Evolutionary conservation across 345 rosid species (phyloP), one percentile per base, ranked within the genome.

Genomic region (Boechera retrofracta): DNA sequence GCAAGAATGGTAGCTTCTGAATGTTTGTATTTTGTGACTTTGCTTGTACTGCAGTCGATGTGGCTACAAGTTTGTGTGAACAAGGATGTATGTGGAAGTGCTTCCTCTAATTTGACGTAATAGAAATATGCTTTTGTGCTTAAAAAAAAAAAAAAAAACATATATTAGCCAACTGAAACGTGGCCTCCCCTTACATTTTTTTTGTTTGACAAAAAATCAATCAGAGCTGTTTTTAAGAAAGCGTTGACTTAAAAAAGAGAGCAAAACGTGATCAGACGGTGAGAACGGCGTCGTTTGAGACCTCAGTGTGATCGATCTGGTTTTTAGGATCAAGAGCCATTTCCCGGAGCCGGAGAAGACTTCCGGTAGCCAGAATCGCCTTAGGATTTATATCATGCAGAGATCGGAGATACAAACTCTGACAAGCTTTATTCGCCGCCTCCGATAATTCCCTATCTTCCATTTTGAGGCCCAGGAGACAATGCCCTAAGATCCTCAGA

Each of bases 401-500:
- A 0, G 89, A 64, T 28, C 93, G 79, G 3, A 85, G 79, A 48
- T 92, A 73, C 79, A 94, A 79, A 64, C 94, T 86, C 80, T 81
- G 75, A 5, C 87, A 83, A 0, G 97, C 97, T 16, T 51, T 54
- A 16, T 63, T 69, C 18, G 95, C 91, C 5, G 84, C 84, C 3
- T 77, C 85, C 2, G 64, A 64, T 51, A 90, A 36, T 41, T 83
- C 73, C 57, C 57, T 66, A 9, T 87, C 86, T 42, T 72, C 48
- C 4, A 6, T 29, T 4, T 60, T 65, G 0, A 80, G 74, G 13
- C 90, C 97, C 53, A 94, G 9, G 4, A 94, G 72, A 47, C 97
- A 94, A 54, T 92, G 92, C 10, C 95, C 94, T 35, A 90, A 36
- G 10, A 92, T 89, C 79, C 97, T 87, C 85, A 92, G 18, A 18